Evolutionary conservation across 176 grass and related monocot species (phyloP).

Genomic region (Rhipidocladum racemiflorum): DNA sequence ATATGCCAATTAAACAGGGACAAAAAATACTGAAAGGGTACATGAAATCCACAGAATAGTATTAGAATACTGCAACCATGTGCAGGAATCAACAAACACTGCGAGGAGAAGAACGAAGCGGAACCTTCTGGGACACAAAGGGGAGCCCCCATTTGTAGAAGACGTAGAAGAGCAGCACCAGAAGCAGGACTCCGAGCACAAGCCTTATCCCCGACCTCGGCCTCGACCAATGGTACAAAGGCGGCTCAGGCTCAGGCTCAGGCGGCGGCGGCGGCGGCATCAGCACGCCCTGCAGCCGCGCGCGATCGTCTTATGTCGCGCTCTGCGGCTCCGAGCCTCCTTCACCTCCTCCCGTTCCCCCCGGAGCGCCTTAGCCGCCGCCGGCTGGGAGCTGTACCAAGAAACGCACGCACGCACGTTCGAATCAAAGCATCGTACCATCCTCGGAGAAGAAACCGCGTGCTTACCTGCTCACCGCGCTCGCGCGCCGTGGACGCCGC

Average conservation of each 20-base stretch:
- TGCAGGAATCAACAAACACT: neutral
- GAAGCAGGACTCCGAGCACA: conserved; percentile 35
- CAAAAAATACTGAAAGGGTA: neutral
- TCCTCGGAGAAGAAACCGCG: neutral
- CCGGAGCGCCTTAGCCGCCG: neutral
- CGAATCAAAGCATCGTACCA: neutral
- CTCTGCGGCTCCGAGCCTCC: neutral
- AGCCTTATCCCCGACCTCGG: conserved; percentile 39
- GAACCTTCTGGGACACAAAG: conserved; percentile 85
- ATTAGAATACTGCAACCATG: neutral
- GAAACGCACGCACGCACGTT: neutral
- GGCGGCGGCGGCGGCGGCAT: neutral
- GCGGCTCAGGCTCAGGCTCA: conserved; percentile 7
- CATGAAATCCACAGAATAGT: neutral
- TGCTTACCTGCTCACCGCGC: conserved; percentile 36
- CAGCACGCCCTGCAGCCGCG: conserved; percentile 36
- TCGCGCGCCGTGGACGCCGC: conserved; percentile 18
- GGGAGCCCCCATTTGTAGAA: conserved; percentile 82
- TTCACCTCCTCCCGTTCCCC: neutral
- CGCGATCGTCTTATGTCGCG: conserved; percentile 25
- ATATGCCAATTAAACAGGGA: neutral
- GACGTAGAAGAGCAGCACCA: conserved; percentile 37
- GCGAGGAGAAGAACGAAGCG: neutral
- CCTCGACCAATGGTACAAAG: neutral
- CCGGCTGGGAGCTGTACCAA: conserved; percentile 18